Percentiles rank a stretch among this genome's conserved stretches.
Conservation (phyloP, 2,329 filamentous ascomycete species). For the Cladosporium sp. region DNA sequence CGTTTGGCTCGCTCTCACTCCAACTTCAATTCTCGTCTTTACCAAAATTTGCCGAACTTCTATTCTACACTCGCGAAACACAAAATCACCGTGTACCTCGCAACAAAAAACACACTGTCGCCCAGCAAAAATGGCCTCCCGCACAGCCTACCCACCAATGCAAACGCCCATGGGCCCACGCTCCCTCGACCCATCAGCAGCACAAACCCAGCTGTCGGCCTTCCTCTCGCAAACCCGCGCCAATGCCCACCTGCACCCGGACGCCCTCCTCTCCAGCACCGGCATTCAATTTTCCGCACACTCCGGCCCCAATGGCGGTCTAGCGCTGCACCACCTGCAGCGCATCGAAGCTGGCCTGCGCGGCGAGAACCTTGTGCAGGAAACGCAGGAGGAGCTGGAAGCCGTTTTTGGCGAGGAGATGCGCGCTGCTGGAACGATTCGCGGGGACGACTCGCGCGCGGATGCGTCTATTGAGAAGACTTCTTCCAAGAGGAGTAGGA, state of each 20-base stretch:
- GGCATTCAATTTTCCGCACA: constrained; percentile 40
- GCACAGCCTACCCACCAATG: constrained; percentile 32
- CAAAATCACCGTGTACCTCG: neutral
- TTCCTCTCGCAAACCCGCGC: constrained; percentile 38
- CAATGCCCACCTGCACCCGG: constrained; percentile 45
- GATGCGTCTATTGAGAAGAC: constrained; percentile 30
- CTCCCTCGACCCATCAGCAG: constrained; percentile 30
- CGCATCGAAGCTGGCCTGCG: constrained; percentile 49
- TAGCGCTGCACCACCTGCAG: constrained; percentile 50
- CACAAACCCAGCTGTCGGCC: constrained; percentile 33
- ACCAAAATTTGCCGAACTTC: constrained; percentile 9
- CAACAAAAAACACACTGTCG: neutral
- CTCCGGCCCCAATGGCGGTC: constrained; percentile 40
- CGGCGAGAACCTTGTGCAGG: constrained; percentile 47
- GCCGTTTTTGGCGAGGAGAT: constrained; percentile 34
- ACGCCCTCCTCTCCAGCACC: constrained; percentile 39
- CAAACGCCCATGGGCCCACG: constrained; percentile 28
- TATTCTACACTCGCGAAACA: neutral
- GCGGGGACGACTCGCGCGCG: constrained; percentile 23
- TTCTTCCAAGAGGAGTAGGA: constrained; percentile 25
- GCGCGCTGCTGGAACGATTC: constrained; percentile 5
- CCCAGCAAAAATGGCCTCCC: constrained; percentile 15
- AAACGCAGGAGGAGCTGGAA: constrained; percentile 32
- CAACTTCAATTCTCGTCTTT: neutral
- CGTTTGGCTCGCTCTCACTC: neutral